phyloP scores from a whole-genome alignment of 176 grass and related monocot genomes.

The Bothriochloa decipiens region DNA sequence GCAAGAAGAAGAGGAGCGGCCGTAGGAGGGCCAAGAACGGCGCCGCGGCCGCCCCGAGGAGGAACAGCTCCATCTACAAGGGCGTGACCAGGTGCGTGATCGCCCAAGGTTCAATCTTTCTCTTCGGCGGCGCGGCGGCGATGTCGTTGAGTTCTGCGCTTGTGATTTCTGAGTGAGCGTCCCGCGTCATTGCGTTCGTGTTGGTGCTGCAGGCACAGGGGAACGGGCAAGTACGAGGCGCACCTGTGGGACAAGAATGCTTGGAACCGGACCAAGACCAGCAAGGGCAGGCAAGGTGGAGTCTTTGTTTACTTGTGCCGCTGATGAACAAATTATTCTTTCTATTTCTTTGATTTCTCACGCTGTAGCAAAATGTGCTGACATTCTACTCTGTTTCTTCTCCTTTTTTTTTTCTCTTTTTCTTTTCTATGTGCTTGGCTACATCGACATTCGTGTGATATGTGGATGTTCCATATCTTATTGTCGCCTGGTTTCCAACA shows the following conservation, averaged over 20 bases:
- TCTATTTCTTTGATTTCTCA: neutral
- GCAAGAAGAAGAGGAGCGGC: conserved; percentile 38
- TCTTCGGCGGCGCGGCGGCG: neutral
- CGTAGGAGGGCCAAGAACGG: conserved; percentile 20
- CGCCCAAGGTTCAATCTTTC: neutral
- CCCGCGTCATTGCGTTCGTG: neutral
- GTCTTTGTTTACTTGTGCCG: conserved; percentile 21
- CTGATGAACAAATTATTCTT: neutral
- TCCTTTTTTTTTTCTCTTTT: neutral
- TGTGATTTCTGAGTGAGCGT: neutral
- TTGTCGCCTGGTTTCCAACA: conserved; percentile 48
- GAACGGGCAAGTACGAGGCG: conserved; percentile 72
- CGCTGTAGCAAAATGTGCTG: conserved; percentile 29
- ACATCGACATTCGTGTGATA: conserved; percentile 43
- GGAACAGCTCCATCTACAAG: conserved; percentile 63
- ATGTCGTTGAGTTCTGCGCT: neutral
- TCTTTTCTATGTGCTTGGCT: conserved; percentile 11
- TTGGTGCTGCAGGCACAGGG: conserved; percentile 56
- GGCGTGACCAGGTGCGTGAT: conserved; percentile 69
- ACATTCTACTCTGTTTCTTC: conserved; percentile 40
- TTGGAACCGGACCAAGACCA: conserved; percentile 52
- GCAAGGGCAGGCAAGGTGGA: conserved; percentile 76
- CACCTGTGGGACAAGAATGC: conserved; percentile 72
- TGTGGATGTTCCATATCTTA: conserved; percentile 43
- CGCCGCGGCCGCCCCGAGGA: conserved; percentile 23